A percentile compares a stretch with the other conserved stretches of the same genome.
Conservation (phyloP, 768 basidiomycete species). For the Hygrophorus russula region DNA sequence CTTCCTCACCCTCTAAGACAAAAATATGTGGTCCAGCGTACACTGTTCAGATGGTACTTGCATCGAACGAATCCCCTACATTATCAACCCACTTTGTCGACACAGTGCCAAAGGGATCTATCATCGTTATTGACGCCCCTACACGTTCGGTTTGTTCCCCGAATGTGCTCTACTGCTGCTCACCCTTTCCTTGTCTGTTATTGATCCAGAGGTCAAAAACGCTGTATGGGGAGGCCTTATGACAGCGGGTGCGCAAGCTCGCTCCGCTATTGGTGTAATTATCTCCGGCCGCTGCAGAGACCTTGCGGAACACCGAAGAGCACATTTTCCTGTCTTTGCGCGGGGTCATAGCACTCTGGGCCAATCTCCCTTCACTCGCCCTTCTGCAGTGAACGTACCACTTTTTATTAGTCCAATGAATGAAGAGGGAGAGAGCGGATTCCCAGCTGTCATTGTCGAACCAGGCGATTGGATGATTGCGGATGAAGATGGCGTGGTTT, state of each 20-base stretch:
- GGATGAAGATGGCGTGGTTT: constrained; percentile 85
- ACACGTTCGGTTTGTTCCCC: constrained; percentile 32
- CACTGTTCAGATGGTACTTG: constrained; percentile 74
- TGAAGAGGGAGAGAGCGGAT: constrained; percentile 20
- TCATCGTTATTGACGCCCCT: constrained; percentile 71
- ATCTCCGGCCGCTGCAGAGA: constrained; percentile 85
- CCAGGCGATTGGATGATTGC: constrained; percentile 82
- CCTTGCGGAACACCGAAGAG: constrained; percentile 58
- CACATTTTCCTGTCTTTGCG: constrained; percentile 74
- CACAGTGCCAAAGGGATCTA: constrained; percentile 46
- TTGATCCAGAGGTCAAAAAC: constrained; percentile 65
- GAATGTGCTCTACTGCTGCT: constrained; percentile 8
- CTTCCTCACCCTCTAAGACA: constrained; percentile 20
- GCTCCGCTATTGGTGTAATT: constrained; percentile 61
- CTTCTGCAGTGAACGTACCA: constrained; percentile 63
- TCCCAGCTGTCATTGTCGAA: constrained; percentile 45
- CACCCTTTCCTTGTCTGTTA: constrained; percentile 7
- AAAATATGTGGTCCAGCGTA: constrained; percentile 69
- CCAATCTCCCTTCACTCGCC: constrained; percentile 74
- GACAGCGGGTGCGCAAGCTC: constrained; percentile 74
- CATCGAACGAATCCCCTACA: constrained; percentile 47
- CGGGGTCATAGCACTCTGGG: constrained; percentile 78
- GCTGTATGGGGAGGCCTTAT: constrained; percentile 92
- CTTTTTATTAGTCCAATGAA: constrained; percentile 37
- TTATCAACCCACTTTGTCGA: constrained; percentile 75